These are phyloP conservation scores for Daphne laureola DNA, from an alignment of 441 rosid species.

Conservation along the genomic window DNA sequence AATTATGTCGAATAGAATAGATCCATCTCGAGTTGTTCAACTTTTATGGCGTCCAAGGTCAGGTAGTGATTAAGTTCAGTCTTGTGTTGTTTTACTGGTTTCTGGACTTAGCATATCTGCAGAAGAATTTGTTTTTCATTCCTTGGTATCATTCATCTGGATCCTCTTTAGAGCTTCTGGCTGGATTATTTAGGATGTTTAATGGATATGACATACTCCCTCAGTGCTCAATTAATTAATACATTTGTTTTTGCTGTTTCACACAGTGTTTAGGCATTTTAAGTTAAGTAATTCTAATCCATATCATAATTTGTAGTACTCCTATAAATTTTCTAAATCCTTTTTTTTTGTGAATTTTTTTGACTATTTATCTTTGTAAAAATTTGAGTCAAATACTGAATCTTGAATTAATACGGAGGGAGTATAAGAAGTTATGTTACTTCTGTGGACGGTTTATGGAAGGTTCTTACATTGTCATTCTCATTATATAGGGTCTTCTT, in stretches of 20 bases:
- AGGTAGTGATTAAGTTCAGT: constrained; percentile 39
- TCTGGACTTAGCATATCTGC: constrained; percentile 3
- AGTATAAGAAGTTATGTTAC: background rate
- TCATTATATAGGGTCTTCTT: constrained; percentile 57
- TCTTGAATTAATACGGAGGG: too few relatives aligned
- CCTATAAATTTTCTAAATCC: too few relatives aligned
- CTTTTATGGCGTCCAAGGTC: constrained; percentile 98
- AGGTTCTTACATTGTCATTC: constrained; percentile 18
- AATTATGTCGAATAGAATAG: constrained; percentile 31
- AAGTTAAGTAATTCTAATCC: too few relatives aligned
- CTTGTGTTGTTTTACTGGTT: too few relatives aligned
- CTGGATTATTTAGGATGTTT: background rate
- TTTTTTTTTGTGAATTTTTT: too few relatives aligned
- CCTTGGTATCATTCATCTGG: background rate
- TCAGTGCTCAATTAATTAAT: too few relatives aligned
- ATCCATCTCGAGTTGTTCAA: constrained; percentile 59
- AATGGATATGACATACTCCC: background rate
- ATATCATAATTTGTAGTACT: too few relatives aligned
- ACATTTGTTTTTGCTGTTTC: too few relatives aligned
- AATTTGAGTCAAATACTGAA: too few relatives aligned
- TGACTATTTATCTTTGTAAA: too few relatives aligned
- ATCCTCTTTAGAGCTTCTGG: constrained; percentile 1
- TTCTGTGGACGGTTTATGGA: constrained; percentile 6
- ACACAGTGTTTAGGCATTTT: too few relatives aligned
- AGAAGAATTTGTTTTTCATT: background rate